Conservation (phyloP, 2,329 filamentous ascomycete species). For the Scedosporium dehoogii region DNA sequence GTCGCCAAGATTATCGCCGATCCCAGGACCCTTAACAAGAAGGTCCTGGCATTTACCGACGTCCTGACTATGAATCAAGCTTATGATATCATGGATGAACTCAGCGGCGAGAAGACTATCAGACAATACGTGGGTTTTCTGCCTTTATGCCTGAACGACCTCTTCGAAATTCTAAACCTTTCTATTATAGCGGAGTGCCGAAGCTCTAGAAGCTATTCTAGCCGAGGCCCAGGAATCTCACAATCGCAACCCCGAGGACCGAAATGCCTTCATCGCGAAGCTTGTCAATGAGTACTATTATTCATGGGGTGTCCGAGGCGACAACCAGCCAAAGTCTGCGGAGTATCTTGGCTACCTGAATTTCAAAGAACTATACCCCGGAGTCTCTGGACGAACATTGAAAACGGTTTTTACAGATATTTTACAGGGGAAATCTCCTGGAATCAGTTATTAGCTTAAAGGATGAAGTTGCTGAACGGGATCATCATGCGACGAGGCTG, state of each 20-base stretch:
- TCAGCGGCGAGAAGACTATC: conserved; percentile 36
- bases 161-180: not conserved
- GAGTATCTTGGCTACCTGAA: conserved; percentile 44
- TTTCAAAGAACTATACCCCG: conserved; percentile 44
- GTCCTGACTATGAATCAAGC: conserved; percentile 35
- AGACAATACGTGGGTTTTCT: conserved; percentile 8
- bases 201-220: not conserved
- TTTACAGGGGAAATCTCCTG: not conserved
- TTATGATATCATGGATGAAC: conserved; percentile 31
- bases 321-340: conserved; percentile 43
- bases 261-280: not conserved
- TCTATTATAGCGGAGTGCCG: not conserved
- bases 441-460: not conserved
- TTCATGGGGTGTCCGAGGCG: conserved; percentile 37
- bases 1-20: conserved; percentile 41
- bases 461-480: too few species aligned
- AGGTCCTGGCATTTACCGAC: conserved; percentile 38
- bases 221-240: not conserved
- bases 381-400: conserved; percentile 12
- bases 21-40: conserved; percentile 40
- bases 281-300: conserved; percentile 27
- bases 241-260: not conserved
- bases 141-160: not conserved
- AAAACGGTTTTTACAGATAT: not conserved
- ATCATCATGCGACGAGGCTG: too few species aligned